Evolutionary conservation across 805 yeast genomes (phyloP), one percentile per base, ranked within the genome.

Genomic region (Lachancea waltii): DNA sequence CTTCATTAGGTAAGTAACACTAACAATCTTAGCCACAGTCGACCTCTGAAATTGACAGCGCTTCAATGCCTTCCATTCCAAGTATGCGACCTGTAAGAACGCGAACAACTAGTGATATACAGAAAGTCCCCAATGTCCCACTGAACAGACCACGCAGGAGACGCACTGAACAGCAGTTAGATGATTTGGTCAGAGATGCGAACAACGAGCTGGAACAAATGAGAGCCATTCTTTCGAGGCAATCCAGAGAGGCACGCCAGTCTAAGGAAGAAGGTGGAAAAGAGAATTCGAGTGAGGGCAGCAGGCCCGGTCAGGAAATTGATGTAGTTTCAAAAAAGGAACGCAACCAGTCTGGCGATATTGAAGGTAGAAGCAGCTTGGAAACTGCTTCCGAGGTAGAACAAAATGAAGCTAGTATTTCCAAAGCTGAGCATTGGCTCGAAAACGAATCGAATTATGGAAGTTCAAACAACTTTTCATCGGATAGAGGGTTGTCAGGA

Each of bases 51-150:
- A 11, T 18, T 4, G 23, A 9, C 4, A 15, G 20, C 6, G 24
- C 8, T 7, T 16, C 21, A 9, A n/a, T 29, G 20, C 60, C 61
- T 17, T 37, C 15, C 1, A 41, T 48, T 7, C 58, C 60, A 3
- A 30, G 29, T 8, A 44, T 47, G 25, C 58, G 48, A 13, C 52
- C 50, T 6, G 14, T 37, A 15, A 25, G 33, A 27, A 26, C 24
- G 4, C 36, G 33, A 10, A 32, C 41, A 5, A 32, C 41, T 3
- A 29, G 41, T 7, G 20, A 10, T 15, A 25, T 41, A 19, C 43
- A 18, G 10, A 32, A 23, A 25, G 40, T 11, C 33, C 49, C 27
- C 41, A 47, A 16, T 30, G 16, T 22, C 16, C 36, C 41, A 9
- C 25, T 13, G 7, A 16, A 10, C 5, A 41, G 49, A 18, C 49